Base-by-base conservation (phyloP, 2,329 filamentous ascomycete species). In the Alternaria angustiovoidea region DNA sequence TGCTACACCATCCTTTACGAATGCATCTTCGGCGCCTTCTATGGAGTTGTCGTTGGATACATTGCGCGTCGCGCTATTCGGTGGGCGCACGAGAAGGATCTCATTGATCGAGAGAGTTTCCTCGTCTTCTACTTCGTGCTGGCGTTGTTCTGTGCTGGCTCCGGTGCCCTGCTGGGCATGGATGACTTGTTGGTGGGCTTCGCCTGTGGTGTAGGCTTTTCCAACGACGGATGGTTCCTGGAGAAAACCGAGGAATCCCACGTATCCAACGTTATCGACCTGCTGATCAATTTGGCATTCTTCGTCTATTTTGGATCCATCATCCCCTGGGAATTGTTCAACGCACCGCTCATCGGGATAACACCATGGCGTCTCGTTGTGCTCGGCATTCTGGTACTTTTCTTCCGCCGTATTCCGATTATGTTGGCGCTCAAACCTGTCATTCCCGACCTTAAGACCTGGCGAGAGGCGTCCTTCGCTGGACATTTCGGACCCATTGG, bases 231-330 rank as follows among this genome's bases (percentile, higher is more conserved):
- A 67, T 99, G 95, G 95, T 99, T 99, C 73, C 91, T 92, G 16
- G 92, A 97, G 75, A 97, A 97, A 84, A 99, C 95, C 0, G 95
- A 99, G 76, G 95, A 99, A 79, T 94, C 95, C 0, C 95, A 98
- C 77, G 95, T 99, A 9, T 98, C 94, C 78, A 98, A 99, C 87
- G 95, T 99, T 76, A 99, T 99, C 74, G 95, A 99, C 83, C 81
- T 99, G 77, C 83, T 99, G 62, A 89, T 99, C 82, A 99, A 99
- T 80, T 87, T 99, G 88, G 87, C 94, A 3, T 99, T 98, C 80
- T 99, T 99, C 78, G 95, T 99, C 69, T 99, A 95, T 78, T 91
- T 99, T 66, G 95, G 95, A 54, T 93, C 95, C 54, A 97, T 99
- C 78, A 95, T 99, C 63, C 95, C 95, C 1, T 99, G 95, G 95